Conservation (phyloP, 495 filamentous ascomycete genomes). For the Letharia lupina region DNA sequence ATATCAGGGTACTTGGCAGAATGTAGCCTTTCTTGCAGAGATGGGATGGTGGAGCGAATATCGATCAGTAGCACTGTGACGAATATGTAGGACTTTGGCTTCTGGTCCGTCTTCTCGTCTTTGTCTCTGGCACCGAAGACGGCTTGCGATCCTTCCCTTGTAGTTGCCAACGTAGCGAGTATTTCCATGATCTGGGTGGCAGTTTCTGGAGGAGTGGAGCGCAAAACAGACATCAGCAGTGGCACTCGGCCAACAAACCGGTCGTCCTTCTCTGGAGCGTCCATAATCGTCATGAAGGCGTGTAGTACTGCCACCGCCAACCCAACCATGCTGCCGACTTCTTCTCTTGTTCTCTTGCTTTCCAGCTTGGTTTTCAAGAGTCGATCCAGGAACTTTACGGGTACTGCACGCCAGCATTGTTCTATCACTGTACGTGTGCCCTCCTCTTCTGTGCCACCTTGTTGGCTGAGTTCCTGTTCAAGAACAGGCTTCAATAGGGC, state of each 20-base stretch:
- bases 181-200: constrained; percentile 45
- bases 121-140: constrained; percentile 30
- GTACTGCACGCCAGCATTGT: constrained; percentile 45
- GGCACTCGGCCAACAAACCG: constrained; percentile 43
- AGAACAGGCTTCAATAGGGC: constrained; percentile 52
- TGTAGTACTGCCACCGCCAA: constrained; percentile 52
- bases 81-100: constrained; percentile 52
- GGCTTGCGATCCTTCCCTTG: constrained; percentile 37
- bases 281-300: constrained; percentile 46
- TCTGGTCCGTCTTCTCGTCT: constrained; percentile 26
- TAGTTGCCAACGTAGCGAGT: constrained; percentile 41
- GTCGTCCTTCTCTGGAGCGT: constrained; percentile 34
- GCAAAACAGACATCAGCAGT: constrained; percentile 40
- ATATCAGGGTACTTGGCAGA: constrained; percentile 38
- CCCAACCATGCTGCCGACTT: constrained; percentile 50
- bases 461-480: constrained; percentile 43
- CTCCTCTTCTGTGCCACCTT: constrained; percentile 16
- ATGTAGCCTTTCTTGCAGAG: constrained; percentile 47
- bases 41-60: constrained; percentile 52
- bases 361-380: constrained; percentile 44
- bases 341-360: constrained; percentile 30
- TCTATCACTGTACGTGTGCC: constrained; percentile 23
- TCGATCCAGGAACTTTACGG: constrained; percentile 51
- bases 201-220: constrained; percentile 42
- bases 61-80: constrained; percentile 53